Conservation (phyloP, 192 early-diverging fungal species). For the Thamnidium elegans region DNA sequence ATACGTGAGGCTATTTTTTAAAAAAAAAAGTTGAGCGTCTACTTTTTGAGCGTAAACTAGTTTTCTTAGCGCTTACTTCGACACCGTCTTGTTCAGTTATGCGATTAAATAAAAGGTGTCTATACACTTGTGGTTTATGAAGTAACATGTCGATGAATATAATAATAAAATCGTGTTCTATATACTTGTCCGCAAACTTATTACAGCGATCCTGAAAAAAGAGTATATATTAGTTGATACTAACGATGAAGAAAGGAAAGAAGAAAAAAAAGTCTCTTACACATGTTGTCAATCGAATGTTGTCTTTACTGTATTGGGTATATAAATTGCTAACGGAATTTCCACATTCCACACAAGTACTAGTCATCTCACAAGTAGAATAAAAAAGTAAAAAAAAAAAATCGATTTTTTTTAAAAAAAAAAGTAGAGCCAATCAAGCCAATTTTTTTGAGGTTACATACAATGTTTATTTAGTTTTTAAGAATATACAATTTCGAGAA, state of each 20-base stretch:
- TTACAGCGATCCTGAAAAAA: conserved; percentile 62
- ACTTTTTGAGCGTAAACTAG: neutral
- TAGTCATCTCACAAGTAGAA: conserved; percentile 44
- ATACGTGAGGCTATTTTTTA: conserved; percentile 54
- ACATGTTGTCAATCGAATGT: conserved; percentile 82
- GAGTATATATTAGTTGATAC: neutral
- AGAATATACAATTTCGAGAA: neutral
- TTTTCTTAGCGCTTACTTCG: neutral
- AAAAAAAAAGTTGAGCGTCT: neutral
- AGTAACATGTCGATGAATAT: conserved; percentile 92
- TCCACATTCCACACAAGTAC: conserved; percentile 76
- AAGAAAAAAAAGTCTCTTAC: conserved; percentile 27
- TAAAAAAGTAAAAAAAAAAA: neutral
- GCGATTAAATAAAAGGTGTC: conserved; percentile 84
- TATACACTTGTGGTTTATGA: conserved; percentile 81
- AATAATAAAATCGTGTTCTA: conserved; percentile 85
- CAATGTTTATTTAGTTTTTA: too few relatives aligned
- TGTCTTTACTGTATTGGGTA: conserved; percentile 79
- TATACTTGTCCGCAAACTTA: conserved; percentile 88
- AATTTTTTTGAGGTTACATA: too few relatives aligned
- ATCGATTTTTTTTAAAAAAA: too few relatives aligned
- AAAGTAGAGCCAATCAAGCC: too few relatives aligned
- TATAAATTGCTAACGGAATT: conserved; percentile 64
- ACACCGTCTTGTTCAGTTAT: conserved; percentile 45
- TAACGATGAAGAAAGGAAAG: neutral